Percentiles rank a stretch among this genome's conserved stretches.
These are phyloP conservation scores for Leccinum fibrillosum DNA, from an alignment of 768 basidiomycete genomes.

Conservation along the genomic window DNA sequence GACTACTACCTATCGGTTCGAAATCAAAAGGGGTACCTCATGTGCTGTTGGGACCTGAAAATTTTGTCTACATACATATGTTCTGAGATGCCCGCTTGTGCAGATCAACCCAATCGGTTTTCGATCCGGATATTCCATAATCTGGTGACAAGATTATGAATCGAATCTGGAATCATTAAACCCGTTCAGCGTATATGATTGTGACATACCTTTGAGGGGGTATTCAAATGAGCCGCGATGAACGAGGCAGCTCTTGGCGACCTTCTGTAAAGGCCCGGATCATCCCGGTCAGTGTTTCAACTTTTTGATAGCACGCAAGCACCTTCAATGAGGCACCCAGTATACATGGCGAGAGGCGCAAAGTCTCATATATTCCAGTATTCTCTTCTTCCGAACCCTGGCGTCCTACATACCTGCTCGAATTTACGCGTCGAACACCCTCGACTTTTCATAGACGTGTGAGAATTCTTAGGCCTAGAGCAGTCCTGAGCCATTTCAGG, in stretches of 20 bases:
- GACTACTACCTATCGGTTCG: background rate
- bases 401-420: background rate
- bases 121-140: background rate
- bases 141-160: background rate
- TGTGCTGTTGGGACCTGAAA: background rate
- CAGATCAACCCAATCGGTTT: background rate
- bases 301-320: background rate
- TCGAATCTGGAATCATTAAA: background rate
- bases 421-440: background rate
- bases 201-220: background rate
- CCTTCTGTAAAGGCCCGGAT: background rate
- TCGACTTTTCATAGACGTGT: slow-evolving; percentile 8
- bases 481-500: slow-evolving; percentile 41
- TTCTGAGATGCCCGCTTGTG: background rate
- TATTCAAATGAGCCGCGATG: background rate
- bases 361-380: background rate
- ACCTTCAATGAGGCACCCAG: background rate
- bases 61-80: background rate
- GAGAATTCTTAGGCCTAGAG: background rate
- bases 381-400: background rate
- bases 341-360: background rate
- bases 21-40: no score
- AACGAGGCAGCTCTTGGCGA: background rate
- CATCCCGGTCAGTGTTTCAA: background rate
- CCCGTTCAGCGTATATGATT: background rate